Conservation (phyloP, 164 flowering plant genomes). For the Magnolia officinalis region DNA sequence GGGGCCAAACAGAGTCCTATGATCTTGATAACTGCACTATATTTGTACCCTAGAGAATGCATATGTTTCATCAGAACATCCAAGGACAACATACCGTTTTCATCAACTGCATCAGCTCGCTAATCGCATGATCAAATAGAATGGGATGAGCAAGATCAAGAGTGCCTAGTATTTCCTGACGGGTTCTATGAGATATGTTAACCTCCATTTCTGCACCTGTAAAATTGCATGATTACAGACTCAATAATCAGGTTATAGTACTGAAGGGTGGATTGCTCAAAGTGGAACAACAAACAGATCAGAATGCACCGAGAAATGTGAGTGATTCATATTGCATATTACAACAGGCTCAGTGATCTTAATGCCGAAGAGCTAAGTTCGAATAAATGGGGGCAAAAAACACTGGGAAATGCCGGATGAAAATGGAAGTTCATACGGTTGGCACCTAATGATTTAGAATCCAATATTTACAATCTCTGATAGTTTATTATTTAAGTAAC, state of each 20-base stretch:
- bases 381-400: no score
- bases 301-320: not conserved
- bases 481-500: no score
- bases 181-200: slow-evolving; percentile 65
- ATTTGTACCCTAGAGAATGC: no score
- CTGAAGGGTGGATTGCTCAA: not conserved
- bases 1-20: not conserved
- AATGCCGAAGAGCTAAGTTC: no score
- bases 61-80: no score
- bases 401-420: no score
- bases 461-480: no score
- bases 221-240: not conserved
- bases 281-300: not conserved
- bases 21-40: no score
- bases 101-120: slow-evolving; percentile 73
- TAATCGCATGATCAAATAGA: slow-evolving; percentile 55
- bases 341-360: no score
- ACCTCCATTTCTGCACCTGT: slow-evolving; percentile 84
- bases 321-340: no score
- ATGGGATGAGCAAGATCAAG: slow-evolving; percentile 53
- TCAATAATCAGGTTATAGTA: not conserved
- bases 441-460: no score
- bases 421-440: no score
- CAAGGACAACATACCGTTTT: slow-evolving; percentile 44
- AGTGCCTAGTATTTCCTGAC: slow-evolving; percentile 66